phyloP scores from a whole-genome alignment of 106 monocot genomes.

The Hemerocallis citrina region DNA sequence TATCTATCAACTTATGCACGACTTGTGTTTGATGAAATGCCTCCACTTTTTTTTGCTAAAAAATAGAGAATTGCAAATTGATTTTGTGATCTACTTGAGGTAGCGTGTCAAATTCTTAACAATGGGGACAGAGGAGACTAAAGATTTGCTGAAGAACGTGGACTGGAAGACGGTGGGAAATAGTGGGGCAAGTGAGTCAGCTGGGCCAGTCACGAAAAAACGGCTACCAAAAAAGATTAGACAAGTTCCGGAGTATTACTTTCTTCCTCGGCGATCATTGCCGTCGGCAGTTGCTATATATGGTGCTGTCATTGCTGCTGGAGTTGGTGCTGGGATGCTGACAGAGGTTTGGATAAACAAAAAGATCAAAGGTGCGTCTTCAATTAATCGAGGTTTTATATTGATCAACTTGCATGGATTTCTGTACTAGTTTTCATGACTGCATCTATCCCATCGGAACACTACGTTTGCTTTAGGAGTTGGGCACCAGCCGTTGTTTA shows the following conservation, averaged over 20 bases:
- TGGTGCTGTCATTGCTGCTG: conserved; percentile 60
- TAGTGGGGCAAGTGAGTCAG: conserved; percentile 18
- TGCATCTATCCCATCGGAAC: not conserved
- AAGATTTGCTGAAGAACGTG: conserved; percentile 68
- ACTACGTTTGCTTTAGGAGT: too few species aligned
- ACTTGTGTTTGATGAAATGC: too few species aligned
- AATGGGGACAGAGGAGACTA: conserved; percentile 56
- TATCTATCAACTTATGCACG: too few species aligned
- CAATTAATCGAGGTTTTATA: not conserved
- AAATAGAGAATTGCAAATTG: too few species aligned
- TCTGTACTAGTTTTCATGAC: not conserved
- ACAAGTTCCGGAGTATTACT: conserved; percentile 88
- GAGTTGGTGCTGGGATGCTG: conserved; percentile 88
- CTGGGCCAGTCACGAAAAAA: conserved; percentile 37
- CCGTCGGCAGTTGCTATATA: conserved; percentile 53
- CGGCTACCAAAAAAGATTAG: conserved; percentile 68
- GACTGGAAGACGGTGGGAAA: conserved; percentile 71
- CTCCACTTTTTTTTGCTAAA: too few species aligned
- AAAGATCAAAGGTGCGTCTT: conserved; percentile 54
- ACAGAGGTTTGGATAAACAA: conserved; percentile 80
- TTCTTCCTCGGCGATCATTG: conserved; percentile 53
- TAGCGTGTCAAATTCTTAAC: too few species aligned
- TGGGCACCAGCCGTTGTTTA: too few species aligned
- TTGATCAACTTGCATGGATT: not conserved
- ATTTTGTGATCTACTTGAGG: too few species aligned